phyloP scores from a whole-genome alignment of 2,329 filamentous ascomycete species.

The Xylariaceae sp. region DNA sequence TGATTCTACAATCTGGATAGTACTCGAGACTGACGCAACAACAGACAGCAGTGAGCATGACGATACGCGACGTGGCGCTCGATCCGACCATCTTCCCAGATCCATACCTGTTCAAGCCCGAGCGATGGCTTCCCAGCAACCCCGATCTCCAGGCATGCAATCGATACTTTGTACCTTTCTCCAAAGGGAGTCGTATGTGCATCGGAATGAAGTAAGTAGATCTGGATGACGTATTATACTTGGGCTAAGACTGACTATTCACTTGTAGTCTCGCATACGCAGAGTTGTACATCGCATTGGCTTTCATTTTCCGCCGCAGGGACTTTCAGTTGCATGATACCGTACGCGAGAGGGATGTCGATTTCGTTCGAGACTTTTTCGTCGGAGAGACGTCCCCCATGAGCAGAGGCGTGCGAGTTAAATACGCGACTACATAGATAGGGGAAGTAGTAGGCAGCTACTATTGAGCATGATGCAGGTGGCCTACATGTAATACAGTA shows the following conservation, averaged over 20 bases:
- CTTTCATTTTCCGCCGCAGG: constrained; percentile 8
- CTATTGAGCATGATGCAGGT: no score
- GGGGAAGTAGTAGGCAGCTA: no score
- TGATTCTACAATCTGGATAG: neutral
- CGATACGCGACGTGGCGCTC: constrained; percentile 16
- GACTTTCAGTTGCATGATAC: constrained; percentile 14
- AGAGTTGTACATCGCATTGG: constrained; percentile 18
- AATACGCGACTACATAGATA: neutral
- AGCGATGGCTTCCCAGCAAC: constrained; percentile 18
- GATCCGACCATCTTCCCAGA: constrained; percentile 15
- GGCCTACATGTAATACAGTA: no score
- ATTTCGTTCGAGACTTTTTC: constrained; percentile 19
- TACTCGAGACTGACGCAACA: neutral
- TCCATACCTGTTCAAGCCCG: constrained; percentile 14
- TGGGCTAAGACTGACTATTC: neutral
- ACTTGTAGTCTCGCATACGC: constrained; percentile 14
- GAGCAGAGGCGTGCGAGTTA: constrained; percentile 13
- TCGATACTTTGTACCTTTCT: constrained; percentile 12
- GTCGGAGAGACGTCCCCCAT: constrained; percentile 16
- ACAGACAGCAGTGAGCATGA: constrained; percentile 21
- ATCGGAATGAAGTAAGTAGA: constrained; percentile 18
- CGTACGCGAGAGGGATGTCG: constrained; percentile 16
- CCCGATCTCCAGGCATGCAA: constrained; percentile 17
- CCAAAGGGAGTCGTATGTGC: constrained; percentile 16
- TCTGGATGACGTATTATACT: neutral